Conservation (phyloP, 1,284 basidiomycete genomes). For the Tylopilus sp. region DNA sequence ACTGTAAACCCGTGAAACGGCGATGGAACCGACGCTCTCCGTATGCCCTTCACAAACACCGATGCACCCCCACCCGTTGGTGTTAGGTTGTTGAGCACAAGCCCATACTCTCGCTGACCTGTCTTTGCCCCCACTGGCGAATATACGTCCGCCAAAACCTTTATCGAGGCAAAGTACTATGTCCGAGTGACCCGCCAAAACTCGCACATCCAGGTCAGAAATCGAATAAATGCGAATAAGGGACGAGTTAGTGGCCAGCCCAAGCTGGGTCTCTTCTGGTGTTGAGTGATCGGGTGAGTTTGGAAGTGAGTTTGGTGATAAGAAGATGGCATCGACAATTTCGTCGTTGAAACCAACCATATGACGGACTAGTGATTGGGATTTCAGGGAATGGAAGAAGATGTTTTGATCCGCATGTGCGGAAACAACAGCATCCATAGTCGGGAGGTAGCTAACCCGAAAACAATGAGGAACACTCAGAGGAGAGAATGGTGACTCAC, state of each 20-base stretch:
- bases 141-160: slow-evolving; percentile 61
- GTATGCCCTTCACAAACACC: slow-evolving; percentile 92
- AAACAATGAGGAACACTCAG: slow-evolving; percentile 20
- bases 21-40: slow-evolving; percentile 90
- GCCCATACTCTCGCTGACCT: slow-evolving; percentile 86
- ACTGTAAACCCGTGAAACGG: slow-evolving; percentile 54
- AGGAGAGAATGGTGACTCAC: slow-evolving; percentile 45
- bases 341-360: slow-evolving; percentile 98
- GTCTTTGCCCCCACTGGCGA: slow-evolving; percentile 94
- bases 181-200: slow-evolving; percentile 86
- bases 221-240: slow-evolving; percentile 85
- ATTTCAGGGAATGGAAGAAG: slow-evolving; percentile 75
- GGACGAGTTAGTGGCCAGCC: slow-evolving; percentile 94
- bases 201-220: slow-evolving; percentile 69
- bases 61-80: slow-evolving; percentile 67
- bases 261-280: slow-evolving; percentile 69
- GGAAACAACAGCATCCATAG: slow-evolving; percentile 70
- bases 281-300: slow-evolving; percentile 15
- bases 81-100: slow-evolving; percentile 29
- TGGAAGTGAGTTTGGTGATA: slow-evolving; percentile 43
- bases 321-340: slow-evolving; percentile 85
- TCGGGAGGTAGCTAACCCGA: slow-evolving; percentile 59
- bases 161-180: slow-evolving; percentile 87
- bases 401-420: slow-evolving; percentile 97
- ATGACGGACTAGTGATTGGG: slow-evolving; percentile 69